phyloP scores from a whole-genome alignment of 2,329 filamentous ascomycete species.

The Botrytis fabae region DNA sequence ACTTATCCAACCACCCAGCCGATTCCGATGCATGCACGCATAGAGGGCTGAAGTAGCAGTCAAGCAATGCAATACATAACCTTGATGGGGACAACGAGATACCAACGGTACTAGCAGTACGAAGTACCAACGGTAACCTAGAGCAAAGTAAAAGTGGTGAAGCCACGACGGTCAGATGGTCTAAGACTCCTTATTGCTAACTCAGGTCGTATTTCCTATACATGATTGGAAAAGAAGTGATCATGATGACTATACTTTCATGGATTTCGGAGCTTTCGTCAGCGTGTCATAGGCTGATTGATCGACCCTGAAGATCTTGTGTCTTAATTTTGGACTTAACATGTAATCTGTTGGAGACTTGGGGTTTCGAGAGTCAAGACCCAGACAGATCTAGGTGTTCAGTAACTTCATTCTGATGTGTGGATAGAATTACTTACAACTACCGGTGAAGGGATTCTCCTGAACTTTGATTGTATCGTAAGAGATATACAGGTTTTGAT shows the following conservation, averaged over 20 bases:
- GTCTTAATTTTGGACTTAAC: background rate
- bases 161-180: background rate
- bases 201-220: background rate
- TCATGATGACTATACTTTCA: background rate
- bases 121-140: background rate
- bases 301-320: slow-evolving; percentile 11
- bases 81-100: background rate
- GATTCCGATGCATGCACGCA: slow-evolving; percentile 3
- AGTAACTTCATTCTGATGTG: background rate
- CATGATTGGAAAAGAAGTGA: background rate
- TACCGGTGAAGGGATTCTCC: background rate
- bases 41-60: slow-evolving; percentile 4
- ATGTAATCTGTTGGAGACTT: background rate
- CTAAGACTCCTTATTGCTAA: background rate
- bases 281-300: slow-evolving; percentile 14
- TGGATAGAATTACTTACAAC: background rate
- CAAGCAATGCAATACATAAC: background rate
- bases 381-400: background rate
- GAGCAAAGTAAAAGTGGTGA: background rate
- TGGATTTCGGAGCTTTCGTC: background rate
- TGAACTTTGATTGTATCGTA: background rate
- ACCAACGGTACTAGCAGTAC: background rate
- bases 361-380: background rate
- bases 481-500: background rate
- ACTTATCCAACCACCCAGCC: background rate